Evolutionary conservation across 805 yeast species (phyloP), one percentile per base, ranked within the genome.

Genomic region (Wickerhamomyces canadensis): DNA sequence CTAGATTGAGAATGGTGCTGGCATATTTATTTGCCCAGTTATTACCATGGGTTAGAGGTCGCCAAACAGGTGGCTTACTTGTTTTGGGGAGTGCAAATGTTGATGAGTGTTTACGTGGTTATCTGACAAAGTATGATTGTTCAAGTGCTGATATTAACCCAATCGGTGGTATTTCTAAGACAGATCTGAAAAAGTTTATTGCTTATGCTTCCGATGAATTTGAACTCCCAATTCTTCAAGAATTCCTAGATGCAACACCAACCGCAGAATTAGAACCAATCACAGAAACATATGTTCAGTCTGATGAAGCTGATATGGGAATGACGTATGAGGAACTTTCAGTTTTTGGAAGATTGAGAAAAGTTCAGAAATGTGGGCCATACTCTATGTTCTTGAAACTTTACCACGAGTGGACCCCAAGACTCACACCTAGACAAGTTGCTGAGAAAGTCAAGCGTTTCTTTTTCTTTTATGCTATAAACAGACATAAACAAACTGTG

Each of bases 241-340:
- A 79, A 8, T 93, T 94, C 57, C 67, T 93, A 33, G 78, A 74
- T 48, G 99, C 99, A 0, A 83, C 93, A 0, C 99, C 99, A 22
- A 91, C 98, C 0, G 99, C 99, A 0, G 99, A 93, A 58, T 72
- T 93, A 35, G 99, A 93, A 55, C 99, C 99, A 25, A 91, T 87
- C 37, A 93, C 98, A 0, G 80, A 83, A 46, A 72, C 78, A 39
- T 91, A 93, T 51, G 94, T 91, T 13, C 99, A 93, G 61, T 84
- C 95, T 23, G 99, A 93, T 60, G 99, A 93, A 61, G 79, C 76
- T 12, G 99, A 93, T 56, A 93, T 93, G 99, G 99, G 99, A 2
- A 84, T 94, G 82, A 84, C 96, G 0, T 93, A 93, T 54, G 95
- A 89, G 47, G 98, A 93, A 57, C 71, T 93, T 42, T 82, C 96